phyloP scores from a whole-genome alignment of 768 basidiomycete genomes.

The Mycena filopes region DNA sequence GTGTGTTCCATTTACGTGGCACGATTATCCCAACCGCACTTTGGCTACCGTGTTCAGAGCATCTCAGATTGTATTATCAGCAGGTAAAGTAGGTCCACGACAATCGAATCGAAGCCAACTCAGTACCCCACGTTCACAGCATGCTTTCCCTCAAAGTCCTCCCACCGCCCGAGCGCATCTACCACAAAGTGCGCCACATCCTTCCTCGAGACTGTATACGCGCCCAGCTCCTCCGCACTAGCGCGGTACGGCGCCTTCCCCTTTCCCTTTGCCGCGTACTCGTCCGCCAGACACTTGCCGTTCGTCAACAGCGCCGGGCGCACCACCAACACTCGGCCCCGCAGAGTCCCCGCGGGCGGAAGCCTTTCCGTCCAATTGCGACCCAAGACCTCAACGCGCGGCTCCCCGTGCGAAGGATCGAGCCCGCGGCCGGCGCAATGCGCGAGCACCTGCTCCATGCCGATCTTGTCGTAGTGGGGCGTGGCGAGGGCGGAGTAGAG shows the following conservation, averaged over 20 bases:
- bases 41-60: too few relatives aligned
- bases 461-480: conserved; percentile 73
- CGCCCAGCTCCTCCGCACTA: conserved; percentile 41
- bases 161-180: conserved; percentile 40
- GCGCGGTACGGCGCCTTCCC: conserved; percentile 46
- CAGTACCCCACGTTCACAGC: background rate
- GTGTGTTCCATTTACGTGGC: too few relatives aligned
- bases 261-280: conserved; percentile 36
- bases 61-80: too few relatives aligned
- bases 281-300: conserved; percentile 46
- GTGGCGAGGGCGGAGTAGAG: conserved; percentile 57
- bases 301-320: conserved; percentile 70
- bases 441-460: conserved; percentile 61
- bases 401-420: conserved; percentile 53
- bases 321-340: conserved; percentile 48
- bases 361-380: conserved; percentile 46
- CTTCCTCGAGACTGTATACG: conserved; percentile 61
- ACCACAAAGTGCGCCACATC: conserved; percentile 68
- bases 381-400: conserved; percentile 50
- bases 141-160: background rate
- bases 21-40: too few relatives aligned
- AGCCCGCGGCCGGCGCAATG: conserved; percentile 63
- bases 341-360: conserved; percentile 47
- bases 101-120: too few relatives aligned
- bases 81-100: too few relatives aligned